phyloP scores from a whole-genome alignment of 768 basidiomycete genomes.

The Collybiopsis luxurians region DNA sequence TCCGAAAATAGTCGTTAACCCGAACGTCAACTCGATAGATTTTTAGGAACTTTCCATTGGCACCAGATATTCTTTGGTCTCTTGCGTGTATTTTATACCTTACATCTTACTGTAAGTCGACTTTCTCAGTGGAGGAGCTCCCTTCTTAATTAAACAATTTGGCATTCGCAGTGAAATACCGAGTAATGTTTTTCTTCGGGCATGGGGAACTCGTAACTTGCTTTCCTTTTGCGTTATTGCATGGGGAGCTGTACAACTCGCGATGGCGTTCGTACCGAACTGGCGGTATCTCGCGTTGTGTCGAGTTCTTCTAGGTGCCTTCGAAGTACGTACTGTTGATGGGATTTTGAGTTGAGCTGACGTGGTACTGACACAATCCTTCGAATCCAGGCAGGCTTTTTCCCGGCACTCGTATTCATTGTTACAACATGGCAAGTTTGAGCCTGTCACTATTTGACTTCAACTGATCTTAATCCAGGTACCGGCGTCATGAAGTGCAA shows the following conservation, averaged over 20 bases:
- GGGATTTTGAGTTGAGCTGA: not conserved
- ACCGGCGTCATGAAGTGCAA: conserved; percentile 50
- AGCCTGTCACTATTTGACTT: not conserved
- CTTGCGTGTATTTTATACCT: conserved; percentile 15
- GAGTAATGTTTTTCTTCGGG: conserved; percentile 9
- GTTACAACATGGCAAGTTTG: conserved; percentile 47
- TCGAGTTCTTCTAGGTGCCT: conserved; percentile 12
- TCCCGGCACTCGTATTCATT: conserved; percentile 46
- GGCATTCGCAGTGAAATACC: conserved; percentile 9
- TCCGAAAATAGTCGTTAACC: too few species aligned
- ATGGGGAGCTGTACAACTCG: conserved; percentile 15
- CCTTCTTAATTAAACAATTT: not conserved
- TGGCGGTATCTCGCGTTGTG: conserved; percentile 11
- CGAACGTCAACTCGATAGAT: too few species aligned
- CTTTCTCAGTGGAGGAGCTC: too few species aligned
- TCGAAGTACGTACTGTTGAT: conserved; percentile 7
- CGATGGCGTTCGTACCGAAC: conserved; percentile 12
- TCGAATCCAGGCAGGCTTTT: conserved; percentile 42
- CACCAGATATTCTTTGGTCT: conserved; percentile 12
- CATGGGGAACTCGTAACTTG: conserved; percentile 9
- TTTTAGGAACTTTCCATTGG: conserved; percentile 11
- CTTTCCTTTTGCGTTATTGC: conserved; percentile 12
- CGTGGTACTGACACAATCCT: not conserved
- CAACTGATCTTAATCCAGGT: conserved; percentile 26
- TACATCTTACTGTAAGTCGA: conserved; percentile 12